A percentile compares a stretch with the other conserved stretches of the same genome.
These are phyloP conservation scores for Dunaliella primolecta DNA, from an alignment of 139 green algal species.

Conservation along the genomic window DNA sequence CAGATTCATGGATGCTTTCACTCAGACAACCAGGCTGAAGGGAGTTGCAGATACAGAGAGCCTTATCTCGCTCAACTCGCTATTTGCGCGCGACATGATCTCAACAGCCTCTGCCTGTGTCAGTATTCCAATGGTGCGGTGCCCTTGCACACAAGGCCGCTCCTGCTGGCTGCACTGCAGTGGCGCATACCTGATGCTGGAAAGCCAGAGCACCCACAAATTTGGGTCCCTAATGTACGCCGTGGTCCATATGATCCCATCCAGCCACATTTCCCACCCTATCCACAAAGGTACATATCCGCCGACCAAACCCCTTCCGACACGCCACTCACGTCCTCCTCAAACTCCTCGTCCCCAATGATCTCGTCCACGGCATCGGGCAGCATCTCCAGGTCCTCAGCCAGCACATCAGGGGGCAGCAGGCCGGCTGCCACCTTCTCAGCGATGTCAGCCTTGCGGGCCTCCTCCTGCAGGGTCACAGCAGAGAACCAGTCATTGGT, in stretches of 20 bases:
- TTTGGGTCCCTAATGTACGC: too few species aligned
- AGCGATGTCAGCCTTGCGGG: slow-evolving; percentile 14
- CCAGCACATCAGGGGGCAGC: slow-evolving; percentile 33
- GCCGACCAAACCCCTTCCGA: too few species aligned
- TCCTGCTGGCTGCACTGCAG: too few species aligned
- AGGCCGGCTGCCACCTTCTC: slow-evolving; percentile 16
- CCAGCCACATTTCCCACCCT: too few species aligned
- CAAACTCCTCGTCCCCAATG: neutral
- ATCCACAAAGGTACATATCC: too few species aligned
- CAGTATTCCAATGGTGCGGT: too few species aligned
- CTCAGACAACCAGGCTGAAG: neutral
- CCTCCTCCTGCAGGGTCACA: slow-evolving; percentile 15
- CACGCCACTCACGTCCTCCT: neutral
- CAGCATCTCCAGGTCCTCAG: slow-evolving; percentile 29
- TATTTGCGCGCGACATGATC: neutral
- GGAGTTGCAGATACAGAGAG: neutral
- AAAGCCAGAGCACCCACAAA: too few species aligned
- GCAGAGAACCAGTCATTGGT: neutral
- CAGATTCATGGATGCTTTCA: neutral
- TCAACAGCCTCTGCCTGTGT: too few species aligned
- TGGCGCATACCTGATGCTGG: too few species aligned
- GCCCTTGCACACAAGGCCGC: too few species aligned
- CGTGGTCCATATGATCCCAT: too few species aligned
- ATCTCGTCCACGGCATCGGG: slow-evolving; percentile 18
- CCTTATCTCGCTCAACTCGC: neutral